Percentiles rank a stretch among this genome's conserved stretches.
Evolutionary conservation across 75 land plant genomes (phyloP).

Genomic region (Cryptomeria japonica): DNA sequence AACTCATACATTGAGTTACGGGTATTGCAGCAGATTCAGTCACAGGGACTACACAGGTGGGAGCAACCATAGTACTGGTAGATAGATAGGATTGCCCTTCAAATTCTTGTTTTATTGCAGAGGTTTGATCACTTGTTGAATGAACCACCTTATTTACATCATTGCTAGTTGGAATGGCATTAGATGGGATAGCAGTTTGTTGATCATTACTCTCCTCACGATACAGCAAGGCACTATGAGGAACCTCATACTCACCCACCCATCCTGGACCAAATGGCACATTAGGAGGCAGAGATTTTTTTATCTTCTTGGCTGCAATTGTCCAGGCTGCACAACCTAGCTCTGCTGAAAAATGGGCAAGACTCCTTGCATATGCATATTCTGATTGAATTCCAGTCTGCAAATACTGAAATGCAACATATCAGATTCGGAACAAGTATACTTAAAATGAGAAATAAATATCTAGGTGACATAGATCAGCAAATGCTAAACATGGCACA

Average conservation of each 20-base stretch:
- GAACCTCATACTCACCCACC: conserved; percentile 80
- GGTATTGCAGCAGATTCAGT: conserved; percentile 1
- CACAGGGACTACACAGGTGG: neutral
- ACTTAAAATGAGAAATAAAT: neutral
- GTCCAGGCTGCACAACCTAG: conserved; percentile 85
- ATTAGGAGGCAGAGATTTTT: conserved; percentile 57
- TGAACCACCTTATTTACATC: neutral
- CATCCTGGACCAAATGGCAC: conserved; percentile 92
- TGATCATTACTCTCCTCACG: neutral
- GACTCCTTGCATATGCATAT: conserved; percentile 87
- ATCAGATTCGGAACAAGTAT: neutral
- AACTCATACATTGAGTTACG: neutral
- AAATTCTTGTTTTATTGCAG: neutral
- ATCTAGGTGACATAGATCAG: neutral
- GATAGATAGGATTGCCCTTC: neutral
- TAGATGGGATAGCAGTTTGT: neutral
- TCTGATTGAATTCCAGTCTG: conserved; percentile 69
- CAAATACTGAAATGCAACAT: conserved; percentile 3
- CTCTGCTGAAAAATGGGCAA: conserved; percentile 76
- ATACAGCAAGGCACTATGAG: conserved; percentile 4
- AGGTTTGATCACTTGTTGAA: neutral
- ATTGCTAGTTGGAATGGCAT: neutral
- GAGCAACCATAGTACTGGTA: neutral
- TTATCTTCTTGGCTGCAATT: conserved; percentile 68
- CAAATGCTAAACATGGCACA: conserved; percentile 17